Evolutionary conservation across 805 yeast species (phyloP), one percentile per base, ranked within the genome.

Genomic region (Yarrowia hollandica): DNA sequence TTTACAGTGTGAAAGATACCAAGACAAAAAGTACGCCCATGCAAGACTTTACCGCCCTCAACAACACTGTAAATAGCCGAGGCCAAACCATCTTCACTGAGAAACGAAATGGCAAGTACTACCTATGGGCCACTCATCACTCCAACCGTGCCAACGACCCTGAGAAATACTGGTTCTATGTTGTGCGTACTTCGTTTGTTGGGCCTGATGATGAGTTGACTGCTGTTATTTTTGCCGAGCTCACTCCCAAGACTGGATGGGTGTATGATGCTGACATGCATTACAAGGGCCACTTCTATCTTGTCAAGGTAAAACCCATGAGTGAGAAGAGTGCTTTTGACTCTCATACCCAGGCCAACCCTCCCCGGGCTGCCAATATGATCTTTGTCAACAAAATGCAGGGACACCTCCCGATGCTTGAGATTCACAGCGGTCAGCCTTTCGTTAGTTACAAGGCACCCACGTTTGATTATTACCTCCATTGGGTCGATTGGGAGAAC

Each of bases 81-180:
- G 54, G 54, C 31, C 54, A 46, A 15, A 46, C 54, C 16, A 15
- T 46, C 10, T 46, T 46, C 38, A 22, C 54, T 11, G 54, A 46
- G 11, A 46, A 46, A 21, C 4, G 11, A 2, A 38, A 46, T 15
- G 54, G 28, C 7, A 46, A 21, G 21, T 46, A 22, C 28, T 46
- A 46, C 38, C 11, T 46, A 6, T 46, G 54, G 54, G 37, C 54
- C 6, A 46, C 38, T 1, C 54, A 46, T 5, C 54, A 46, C 38
- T 46, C 54, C 21, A 31, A 8, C 15, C n/a, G 12, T 5, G 54
- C 54, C 11, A 30, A 31, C 18, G 38, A 46, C 14, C 54, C 54
- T n/a, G 54, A 46, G 0, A 46, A 46, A 28, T 46, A 46, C 38
- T 46, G 54, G 54, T 46, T 46, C 21, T 46, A 30, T 21, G 54